Percentiles rank a stretch among this genome's conserved stretches.
These are phyloP conservation scores for Mentha longifolia DNA, from an alignment of 257 asterid genomes.

Conservation along the genomic window DNA sequence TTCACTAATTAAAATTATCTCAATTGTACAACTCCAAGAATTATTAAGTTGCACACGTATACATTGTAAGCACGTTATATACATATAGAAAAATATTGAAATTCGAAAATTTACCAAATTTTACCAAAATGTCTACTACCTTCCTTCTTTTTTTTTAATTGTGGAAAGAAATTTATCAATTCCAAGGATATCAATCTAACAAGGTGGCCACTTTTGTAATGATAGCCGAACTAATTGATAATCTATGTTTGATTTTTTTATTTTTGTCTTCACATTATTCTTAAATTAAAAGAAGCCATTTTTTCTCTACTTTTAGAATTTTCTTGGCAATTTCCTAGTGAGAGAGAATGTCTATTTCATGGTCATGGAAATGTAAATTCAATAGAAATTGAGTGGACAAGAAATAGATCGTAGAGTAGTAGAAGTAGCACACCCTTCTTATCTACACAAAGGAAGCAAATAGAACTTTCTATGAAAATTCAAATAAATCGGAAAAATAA, in stretches of 20 bases:
- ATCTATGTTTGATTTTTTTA: slow-evolving; percentile 4
- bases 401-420: not conserved
- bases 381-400: slow-evolving; percentile 32
- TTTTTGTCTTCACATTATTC: not conserved
- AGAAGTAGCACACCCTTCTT: not conserved
- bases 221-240: not conserved
- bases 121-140: too few species aligned
- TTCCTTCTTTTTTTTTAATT: too few species aligned
- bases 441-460: not conserved
- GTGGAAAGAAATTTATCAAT: too few species aligned
- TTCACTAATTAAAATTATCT: too few species aligned
- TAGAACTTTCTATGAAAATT: slow-evolving; percentile 37
- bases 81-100: too few species aligned
- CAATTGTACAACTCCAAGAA: too few species aligned
- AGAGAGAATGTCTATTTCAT: not conserved
- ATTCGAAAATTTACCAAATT: too few species aligned
- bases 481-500: not conserved
- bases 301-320: not conserved
- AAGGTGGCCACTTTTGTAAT: too few species aligned
- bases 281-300: not conserved
- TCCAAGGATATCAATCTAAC: too few species aligned
- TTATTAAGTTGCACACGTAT: too few species aligned
- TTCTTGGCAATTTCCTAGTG: slow-evolving; percentile 31
- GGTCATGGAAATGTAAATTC: slow-evolving; percentile 15
- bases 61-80: too few species aligned